Evolutionary conservation across 2,329 filamentous ascomycete species (phyloP).

Genomic region (Claviceps digitariae): DNA sequence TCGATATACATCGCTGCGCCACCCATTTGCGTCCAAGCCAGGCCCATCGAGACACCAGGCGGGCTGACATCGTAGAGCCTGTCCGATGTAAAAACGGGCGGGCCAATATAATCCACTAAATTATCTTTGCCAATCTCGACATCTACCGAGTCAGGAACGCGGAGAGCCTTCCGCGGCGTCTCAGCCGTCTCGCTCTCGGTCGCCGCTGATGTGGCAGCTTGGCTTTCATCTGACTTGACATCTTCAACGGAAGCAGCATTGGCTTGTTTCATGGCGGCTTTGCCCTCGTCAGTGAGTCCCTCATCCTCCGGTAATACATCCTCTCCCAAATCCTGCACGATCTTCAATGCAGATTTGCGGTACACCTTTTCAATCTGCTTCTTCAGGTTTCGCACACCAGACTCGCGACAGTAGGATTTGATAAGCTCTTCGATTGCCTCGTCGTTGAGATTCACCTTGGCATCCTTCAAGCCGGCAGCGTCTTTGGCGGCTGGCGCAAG

Average conservation of each 20-base stretch:
- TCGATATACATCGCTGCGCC: constrained; percentile 95
- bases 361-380: constrained; percentile 99
- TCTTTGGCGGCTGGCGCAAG: constrained; percentile 91
- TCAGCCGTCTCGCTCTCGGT: constrained; percentile 37
- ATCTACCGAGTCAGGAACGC: constrained; percentile 77
- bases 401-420: constrained; percentile 96
- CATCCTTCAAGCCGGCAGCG: constrained; percentile 76
- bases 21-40: constrained; percentile 96
- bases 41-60: constrained; percentile 89
- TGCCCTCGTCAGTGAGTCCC: constrained; percentile 75
- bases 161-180: constrained; percentile 59
- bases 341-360: constrained; percentile 91
- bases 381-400: constrained; percentile 92
- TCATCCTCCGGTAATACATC: constrained; percentile 67
- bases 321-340: constrained; percentile 87
- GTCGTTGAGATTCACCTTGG: constrained; percentile 74
- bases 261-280: constrained; percentile 57
- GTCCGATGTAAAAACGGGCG: constrained; percentile 90
- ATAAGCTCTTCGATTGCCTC: constrained; percentile 92
- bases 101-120: constrained; percentile 91
- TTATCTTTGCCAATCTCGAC: constrained; percentile 79
- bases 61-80: constrained; percentile 89
- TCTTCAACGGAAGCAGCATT: constrained; percentile 31
- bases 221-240: constrained; percentile 10
- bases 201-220: constrained; percentile 18